Evolutionary conservation across 2,329 filamentous ascomycete species (phyloP).

Genomic region (Aureobasidium sp.): DNA sequence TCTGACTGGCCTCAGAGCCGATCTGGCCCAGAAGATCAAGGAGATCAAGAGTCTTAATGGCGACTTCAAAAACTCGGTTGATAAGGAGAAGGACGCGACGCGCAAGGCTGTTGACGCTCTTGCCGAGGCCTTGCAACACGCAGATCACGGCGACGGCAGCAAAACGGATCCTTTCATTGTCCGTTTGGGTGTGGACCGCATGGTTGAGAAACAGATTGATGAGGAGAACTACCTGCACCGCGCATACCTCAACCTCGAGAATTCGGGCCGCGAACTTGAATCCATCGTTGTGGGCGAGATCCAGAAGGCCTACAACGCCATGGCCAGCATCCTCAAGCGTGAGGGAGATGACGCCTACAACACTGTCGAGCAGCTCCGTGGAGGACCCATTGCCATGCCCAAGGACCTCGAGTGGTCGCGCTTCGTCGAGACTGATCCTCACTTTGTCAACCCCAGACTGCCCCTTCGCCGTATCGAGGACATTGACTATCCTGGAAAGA

Average conservation of each 20-base stretch:
- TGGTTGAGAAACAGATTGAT: conserved; percentile 86
- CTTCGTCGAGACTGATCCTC: conserved; percentile 73
- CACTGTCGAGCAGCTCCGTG: conserved; percentile 72
- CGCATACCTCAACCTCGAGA: conserved; percentile 92
- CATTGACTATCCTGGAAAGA: conserved; percentile 85
- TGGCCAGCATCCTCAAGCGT: conserved; percentile 82
- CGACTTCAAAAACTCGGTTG: conserved; percentile 94
- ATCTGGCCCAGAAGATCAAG: conserved; percentile 87
- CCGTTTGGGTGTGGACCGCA: conserved; percentile 75
- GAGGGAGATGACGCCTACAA: conserved; percentile 78
- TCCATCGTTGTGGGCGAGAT: conserved; percentile 96
- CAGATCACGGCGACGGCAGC: conserved; percentile 68
- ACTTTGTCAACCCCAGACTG: conserved; percentile 78
- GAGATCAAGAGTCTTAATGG: conserved; percentile 91
- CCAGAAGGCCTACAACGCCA: conserved; percentile 94
- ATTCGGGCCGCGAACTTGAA: conserved; percentile 88
- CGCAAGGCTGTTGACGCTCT: conserved; percentile 69
- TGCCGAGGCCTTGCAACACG: conserved; percentile 73
- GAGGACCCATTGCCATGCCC: conserved; percentile 83
- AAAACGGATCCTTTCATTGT: conserved; percentile 91
- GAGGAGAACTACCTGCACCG: conserved; percentile 92
- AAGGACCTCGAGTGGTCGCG: conserved; percentile 86
- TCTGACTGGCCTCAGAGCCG: conserved; percentile 75
- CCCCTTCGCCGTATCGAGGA: conserved; percentile 71
- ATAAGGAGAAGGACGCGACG: conserved; percentile 87